A percentile compares a stretch with the other conserved stretches of the same genome.
Conservation (phyloP, 2,329 filamentous ascomycete species). For the Cercospora sp. region DNA sequence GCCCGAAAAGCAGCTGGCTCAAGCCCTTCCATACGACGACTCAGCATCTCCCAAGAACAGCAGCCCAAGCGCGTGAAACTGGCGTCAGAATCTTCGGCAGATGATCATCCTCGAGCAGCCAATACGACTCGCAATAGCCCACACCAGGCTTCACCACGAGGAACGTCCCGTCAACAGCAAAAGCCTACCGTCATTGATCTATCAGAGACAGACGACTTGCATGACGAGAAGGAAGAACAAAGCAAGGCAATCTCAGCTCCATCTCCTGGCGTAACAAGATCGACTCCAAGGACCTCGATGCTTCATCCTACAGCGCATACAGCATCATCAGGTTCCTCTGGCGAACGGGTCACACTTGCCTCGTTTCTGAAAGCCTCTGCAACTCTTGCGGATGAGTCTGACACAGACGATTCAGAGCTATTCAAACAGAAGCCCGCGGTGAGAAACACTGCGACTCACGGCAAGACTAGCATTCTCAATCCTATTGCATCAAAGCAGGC, state of each 20-base stretch:
- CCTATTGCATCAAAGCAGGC: constrained; percentile 18
- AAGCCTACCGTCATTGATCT: background rate
- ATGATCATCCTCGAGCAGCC: constrained; percentile 3
- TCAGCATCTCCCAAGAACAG: constrained; percentile 26
- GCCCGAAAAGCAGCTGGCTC: constrained; percentile 13
- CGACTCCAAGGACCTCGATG: constrained; percentile 17
- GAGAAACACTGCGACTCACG: background rate
- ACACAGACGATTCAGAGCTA: constrained; percentile 12
- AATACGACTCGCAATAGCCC: background rate
- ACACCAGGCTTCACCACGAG: background rate
- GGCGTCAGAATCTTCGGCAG: constrained; percentile 23
- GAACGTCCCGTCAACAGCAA: background rate
- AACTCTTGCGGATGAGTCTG: constrained; percentile 1
- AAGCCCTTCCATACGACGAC: constrained; percentile 11
- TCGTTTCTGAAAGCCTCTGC: constrained; percentile 21
- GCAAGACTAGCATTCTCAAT: constrained; percentile 29
- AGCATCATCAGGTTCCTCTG: constrained; percentile 15
- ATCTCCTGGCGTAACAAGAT: background rate
- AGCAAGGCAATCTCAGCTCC: background rate
- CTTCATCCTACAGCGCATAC: constrained; percentile 7
- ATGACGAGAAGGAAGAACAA: background rate
- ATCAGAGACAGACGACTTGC: constrained; percentile 16
- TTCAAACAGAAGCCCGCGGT: background rate
- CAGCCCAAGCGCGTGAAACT: constrained; percentile 26
- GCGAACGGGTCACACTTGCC: constrained; percentile 22